Conservation (phyloP, 192 early-diverging fungal genomes). For the Umbelopsis vinacea region DNA sequence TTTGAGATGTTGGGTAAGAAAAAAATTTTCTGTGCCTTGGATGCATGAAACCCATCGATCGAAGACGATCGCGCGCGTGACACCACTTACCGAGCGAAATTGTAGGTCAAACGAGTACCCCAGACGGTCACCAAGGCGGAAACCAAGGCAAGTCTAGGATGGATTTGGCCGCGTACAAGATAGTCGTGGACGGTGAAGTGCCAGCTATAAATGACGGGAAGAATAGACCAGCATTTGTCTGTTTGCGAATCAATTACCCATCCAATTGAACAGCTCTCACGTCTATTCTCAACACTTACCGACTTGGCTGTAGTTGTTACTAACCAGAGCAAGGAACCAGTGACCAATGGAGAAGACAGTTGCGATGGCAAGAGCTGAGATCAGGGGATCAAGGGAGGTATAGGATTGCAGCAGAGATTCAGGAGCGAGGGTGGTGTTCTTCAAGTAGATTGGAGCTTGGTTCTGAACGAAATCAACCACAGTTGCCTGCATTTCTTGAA, state of each 20-base stretch:
- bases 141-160: slow-evolving; percentile 46
- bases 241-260: neutral
- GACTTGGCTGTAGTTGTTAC: slow-evolving; percentile 52
- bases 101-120: slow-evolving; percentile 77
- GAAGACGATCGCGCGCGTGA: neutral
- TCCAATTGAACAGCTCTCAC: neutral
- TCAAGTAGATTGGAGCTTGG: neutral
- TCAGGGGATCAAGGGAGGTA: slow-evolving; percentile 43
- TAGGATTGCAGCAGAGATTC: slow-evolving; percentile 29
- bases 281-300: slow-evolving; percentile 12
- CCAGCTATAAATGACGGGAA: slow-evolving; percentile 64
- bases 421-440: slow-evolving; percentile 15
- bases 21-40: too few species aligned
- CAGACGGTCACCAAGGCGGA: slow-evolving; percentile 62
- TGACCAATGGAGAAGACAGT: slow-evolving; percentile 33
- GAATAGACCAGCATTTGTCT: slow-evolving; percentile 81
- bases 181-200: slow-evolving; percentile 59
- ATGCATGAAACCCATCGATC: neutral
- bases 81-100: slow-evolving; percentile 58
- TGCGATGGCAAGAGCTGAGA: slow-evolving; percentile 31
- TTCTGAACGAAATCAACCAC: slow-evolving; percentile 2
- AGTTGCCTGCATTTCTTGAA: slow-evolving; percentile 9
- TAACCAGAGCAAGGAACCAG: slow-evolving; percentile 49
- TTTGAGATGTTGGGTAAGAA: neutral
- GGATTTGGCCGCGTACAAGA: slow-evolving; percentile 40